These are phyloP conservation scores for Reutealis trisperma DNA, from an alignment of 345 rosid genomes.

Conservation along the genomic window DNA sequence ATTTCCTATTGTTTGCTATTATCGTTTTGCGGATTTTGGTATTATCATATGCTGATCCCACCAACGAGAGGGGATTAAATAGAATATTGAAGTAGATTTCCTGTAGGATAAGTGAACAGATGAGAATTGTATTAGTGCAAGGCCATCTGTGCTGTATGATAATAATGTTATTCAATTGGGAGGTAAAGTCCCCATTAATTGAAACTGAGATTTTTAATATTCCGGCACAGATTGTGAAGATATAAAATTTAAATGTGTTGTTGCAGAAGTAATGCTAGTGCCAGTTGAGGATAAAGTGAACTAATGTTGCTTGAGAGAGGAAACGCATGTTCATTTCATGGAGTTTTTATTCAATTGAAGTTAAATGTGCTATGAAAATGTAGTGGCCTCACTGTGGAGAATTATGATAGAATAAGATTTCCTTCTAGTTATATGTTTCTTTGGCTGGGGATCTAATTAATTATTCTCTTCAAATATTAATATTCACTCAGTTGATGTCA, in stretches of 20 bases:
- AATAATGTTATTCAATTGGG: neutral
- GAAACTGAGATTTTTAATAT: neutral
- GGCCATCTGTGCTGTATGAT: neutral
- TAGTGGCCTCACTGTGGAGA: too few relatives aligned
- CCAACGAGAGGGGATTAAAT: too few relatives aligned
- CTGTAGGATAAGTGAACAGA: neutral
- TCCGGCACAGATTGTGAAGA: neutral
- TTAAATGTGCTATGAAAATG: neutral
- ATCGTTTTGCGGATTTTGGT: constrained; percentile 3
- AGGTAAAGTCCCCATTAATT: neutral
- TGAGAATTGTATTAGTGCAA: neutral
- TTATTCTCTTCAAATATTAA: too few relatives aligned
- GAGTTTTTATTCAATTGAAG: neutral
- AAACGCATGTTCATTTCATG: neutral
- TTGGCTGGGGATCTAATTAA: neutral
- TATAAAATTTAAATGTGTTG: neutral
- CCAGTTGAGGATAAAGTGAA: neutral
- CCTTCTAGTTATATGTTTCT: neutral
- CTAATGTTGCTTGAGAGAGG: neutral
- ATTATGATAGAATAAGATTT: neutral
- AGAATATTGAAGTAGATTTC: neutral
- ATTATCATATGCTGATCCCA: neutral
- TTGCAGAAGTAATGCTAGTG: neutral
- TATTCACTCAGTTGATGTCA: neutral
- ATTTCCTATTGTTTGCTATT: neutral